Conservation (phyloP, 192 early-diverging fungal species). For the Coemansia sp. region DNA sequence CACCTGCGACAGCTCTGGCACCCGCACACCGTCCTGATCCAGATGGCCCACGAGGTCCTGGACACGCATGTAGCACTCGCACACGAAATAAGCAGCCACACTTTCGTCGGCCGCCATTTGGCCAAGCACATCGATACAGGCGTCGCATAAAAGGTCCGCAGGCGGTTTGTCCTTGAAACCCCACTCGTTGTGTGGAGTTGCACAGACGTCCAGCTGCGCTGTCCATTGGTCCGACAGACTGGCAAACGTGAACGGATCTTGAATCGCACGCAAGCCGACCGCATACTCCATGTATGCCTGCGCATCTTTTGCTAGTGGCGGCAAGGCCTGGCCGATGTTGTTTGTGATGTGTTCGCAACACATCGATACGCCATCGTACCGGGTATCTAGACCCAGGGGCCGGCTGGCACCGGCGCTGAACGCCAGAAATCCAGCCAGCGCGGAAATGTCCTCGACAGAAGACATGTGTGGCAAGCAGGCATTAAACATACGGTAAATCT, state of each 20-base stretch:
- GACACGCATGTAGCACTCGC: conserved; percentile 18
- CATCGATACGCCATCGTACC: conserved; percentile 4
- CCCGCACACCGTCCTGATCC: background rate
- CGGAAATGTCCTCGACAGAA: conserved; percentile 6
- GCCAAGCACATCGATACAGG: conserved; percentile 2
- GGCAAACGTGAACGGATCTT: conserved; percentile 37
- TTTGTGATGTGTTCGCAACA: conserved; percentile 3
- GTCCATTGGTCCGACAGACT: conserved; percentile 19
- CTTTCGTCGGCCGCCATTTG: conserved; percentile 16
- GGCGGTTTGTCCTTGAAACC: background rate
- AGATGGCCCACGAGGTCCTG: conserved; percentile 4
- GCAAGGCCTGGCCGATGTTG: background rate
- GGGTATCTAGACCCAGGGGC: conserved; percentile 6
- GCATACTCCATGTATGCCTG: conserved; percentile 18
- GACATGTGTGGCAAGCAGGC: background rate
- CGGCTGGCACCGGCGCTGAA: conserved; percentile 12
- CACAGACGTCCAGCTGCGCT: conserved; percentile 5
- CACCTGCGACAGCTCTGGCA: conserved; percentile 13
- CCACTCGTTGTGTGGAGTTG: background rate
- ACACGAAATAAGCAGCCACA: conserved; percentile 27
- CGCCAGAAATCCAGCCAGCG: conserved; percentile 6
- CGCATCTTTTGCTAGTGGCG: background rate
- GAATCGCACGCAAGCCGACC: conserved; percentile 1
- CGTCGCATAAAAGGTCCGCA: background rate
- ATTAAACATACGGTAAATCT: background rate